Evolutionary conservation across 768 basidiomycete species (phyloP).

Genomic region (Hygrocybe coccinea): DNA sequence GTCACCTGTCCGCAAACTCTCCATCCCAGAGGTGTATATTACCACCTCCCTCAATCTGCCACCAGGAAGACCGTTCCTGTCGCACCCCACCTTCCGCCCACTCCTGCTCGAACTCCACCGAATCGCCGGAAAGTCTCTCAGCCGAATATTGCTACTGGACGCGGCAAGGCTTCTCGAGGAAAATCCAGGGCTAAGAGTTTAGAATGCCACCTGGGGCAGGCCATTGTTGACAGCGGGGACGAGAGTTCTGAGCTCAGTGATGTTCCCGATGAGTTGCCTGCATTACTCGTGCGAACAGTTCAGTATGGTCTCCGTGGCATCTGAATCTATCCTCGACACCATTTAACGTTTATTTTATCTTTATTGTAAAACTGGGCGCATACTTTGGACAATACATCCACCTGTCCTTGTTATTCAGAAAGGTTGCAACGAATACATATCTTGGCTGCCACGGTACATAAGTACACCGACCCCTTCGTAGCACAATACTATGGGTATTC

Average conservation of each 20-base stretch:
- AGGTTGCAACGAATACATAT: too few species aligned
- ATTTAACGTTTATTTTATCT: neutral
- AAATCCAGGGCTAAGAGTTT: neutral
- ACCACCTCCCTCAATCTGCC: neutral
- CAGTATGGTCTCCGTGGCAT: slow-evolving; percentile 17
- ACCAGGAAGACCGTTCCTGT: neutral
- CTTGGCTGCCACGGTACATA: too few species aligned
- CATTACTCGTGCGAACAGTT: slow-evolving; percentile 17
- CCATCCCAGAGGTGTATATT: neutral
- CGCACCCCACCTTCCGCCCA: neutral
- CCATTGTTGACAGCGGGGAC: slow-evolving; percentile 7
- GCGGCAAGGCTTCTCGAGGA: neutral
- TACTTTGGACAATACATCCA: too few species aligned
- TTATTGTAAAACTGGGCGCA: neutral
- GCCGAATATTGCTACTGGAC: too few species aligned
- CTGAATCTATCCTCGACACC: neutral
- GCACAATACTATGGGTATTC: too few species aligned
- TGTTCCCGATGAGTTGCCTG: slow-evolving; percentile 10
- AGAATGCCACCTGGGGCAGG: neutral
- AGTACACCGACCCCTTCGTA: too few species aligned
- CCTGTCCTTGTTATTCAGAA: too few species aligned
- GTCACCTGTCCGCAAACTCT: neutral
- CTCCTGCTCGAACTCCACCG: slow-evolving; percentile 7
- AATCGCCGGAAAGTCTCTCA: too few species aligned
- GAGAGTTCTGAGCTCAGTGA: slow-evolving; percentile 4